These are phyloP conservation scores for Pseudoscleropodium purum DNA, from an alignment of 225 moss, liverwort and hornwort species.

Conservation along the genomic window DNA sequence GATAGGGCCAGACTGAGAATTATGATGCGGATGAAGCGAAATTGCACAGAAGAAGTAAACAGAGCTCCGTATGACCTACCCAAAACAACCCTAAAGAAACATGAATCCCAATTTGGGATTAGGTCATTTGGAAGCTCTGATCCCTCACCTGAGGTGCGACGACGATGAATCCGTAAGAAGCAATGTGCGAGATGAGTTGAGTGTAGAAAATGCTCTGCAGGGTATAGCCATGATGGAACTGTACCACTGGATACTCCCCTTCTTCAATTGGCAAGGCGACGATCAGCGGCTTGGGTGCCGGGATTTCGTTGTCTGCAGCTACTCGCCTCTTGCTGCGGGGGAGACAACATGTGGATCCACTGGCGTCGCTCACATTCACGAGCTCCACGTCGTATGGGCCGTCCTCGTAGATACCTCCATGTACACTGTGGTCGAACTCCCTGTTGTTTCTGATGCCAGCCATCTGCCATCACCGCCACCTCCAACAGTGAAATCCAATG, in stretches of 20 bases:
- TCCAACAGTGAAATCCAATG: background rate
- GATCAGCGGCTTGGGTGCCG: constrained; percentile 52
- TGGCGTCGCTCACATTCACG: constrained; percentile 18
- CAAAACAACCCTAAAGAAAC: background rate
- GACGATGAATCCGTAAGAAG: constrained; percentile 70
- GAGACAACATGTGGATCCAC: constrained; percentile 7
- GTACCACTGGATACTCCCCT: constrained; percentile 57
- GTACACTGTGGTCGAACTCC: background rate
- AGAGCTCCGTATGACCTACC: background rate
- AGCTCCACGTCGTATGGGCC: constrained; percentile 55
- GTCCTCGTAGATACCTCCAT: constrained; percentile 62
- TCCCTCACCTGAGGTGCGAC: constrained; percentile 68
- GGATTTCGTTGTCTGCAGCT: background rate
- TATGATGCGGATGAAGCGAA: background rate
- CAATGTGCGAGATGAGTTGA: constrained; percentile 54
- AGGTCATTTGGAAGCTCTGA: background rate
- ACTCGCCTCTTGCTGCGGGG: constrained; percentile 2
- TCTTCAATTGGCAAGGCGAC: constrained; percentile 32
- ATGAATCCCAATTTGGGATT: background rate
- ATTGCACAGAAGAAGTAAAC: background rate
- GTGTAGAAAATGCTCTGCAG: constrained; percentile 42
- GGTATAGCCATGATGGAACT: constrained; percentile 65
- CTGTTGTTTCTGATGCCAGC: constrained; percentile 13
- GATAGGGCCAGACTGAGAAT: background rate
- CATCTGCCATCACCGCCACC: constrained; percentile 16